These are phyloP conservation scores for Trichoderma aggressivum DNA, from an alignment of 2,329 filamentous ascomycete species.

Conservation along the genomic window DNA sequence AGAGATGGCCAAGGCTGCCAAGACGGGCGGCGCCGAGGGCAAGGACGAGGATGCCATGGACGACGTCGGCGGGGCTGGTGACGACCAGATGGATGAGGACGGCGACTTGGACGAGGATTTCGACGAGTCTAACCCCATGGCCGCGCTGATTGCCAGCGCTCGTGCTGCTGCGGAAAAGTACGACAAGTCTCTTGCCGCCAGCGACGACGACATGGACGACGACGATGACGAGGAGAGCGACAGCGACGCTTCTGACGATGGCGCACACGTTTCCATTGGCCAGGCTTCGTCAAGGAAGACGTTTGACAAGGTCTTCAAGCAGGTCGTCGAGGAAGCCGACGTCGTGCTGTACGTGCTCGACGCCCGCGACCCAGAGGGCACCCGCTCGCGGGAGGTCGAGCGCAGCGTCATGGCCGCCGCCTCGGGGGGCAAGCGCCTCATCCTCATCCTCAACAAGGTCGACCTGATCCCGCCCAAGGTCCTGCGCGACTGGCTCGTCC, in stretches of 20 bases:
- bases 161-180: constrained; percentile 73
- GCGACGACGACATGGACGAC: constrained; percentile 44
- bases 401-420: constrained; percentile 87
- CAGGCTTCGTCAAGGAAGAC: constrained; percentile 71
- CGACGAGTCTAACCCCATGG: constrained; percentile 81
- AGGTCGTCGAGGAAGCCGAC: constrained; percentile 83
- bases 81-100: constrained; percentile 49
- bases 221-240: constrained; percentile 46
- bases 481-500: constrained; percentile 77
- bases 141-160: constrained; percentile 82
- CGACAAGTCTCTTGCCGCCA: constrained; percentile 60
- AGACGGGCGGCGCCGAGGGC: constrained; percentile 48
- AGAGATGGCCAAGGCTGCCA: constrained; percentile 68
- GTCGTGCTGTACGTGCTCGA: constrained; percentile 92
- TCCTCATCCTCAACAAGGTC: constrained; percentile 93
- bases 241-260: constrained; percentile 50
- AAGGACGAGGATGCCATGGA: constrained; percentile 45
- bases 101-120: constrained; percentile 55
- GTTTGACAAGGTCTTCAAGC: constrained; percentile 95
- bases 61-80: constrained; percentile 44
- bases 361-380: constrained; percentile 86
- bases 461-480: constrained; percentile 81
- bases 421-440: constrained; percentile 77
- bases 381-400: constrained; percentile 85
- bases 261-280: constrained; percentile 50